Base-by-base conservation (phyloP, 2,329 filamentous ascomycete species). In the Hymenoscyphus fructigenus region DNA sequence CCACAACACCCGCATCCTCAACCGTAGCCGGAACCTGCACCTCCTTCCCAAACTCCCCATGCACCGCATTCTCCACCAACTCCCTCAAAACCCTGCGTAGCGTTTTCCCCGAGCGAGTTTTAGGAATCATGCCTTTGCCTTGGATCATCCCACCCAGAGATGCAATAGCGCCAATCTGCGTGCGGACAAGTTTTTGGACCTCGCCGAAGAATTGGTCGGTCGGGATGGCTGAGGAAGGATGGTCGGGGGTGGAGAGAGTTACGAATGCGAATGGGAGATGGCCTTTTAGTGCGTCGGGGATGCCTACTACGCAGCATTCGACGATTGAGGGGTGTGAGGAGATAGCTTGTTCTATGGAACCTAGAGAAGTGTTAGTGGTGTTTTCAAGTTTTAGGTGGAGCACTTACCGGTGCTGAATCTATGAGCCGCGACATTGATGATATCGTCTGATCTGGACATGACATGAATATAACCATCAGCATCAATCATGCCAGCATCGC, bases 361-460 rank as follows among this genome's bases (percentile, higher is more conserved):
- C 91, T 91, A 69, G 56, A 38, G 56, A 10, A 34, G 3, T 3
- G 38, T 69, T 44, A 61, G 62, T 57, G 34, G 67, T 65, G 32
- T 36, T 38, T 3, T 34, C n/a, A 17, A 10, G 1, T 34, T 9
- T 4, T n/a, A 57, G 59, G 53, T 20, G 59, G 62, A 29, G 7
- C 28, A 76, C 83, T 72, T 81, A 91, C 91, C 92, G 12, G 93
- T 97, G 68, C 91, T 94, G 67, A 97, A 88, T 15, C 93, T 86
- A 79, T 97, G 93, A 5, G 93, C 93, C 50, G 93, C 93, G n/a
- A 97, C 93, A 74, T 97, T 97, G 74, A 97, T 93, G 66, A 97
- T 90, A 76, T 97, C 93, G 79, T 97, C 93, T 36, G 78, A 77
- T 50, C 86, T 79, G 50, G 84, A 84, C 86, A 88, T 88, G 70